A percentile compares a stretch with the other conserved stretches of the same genome.
Evolutionary conservation across 371 early-diverging fungal species (phyloP).

Genomic region (Lichtheimia ornata): DNA sequence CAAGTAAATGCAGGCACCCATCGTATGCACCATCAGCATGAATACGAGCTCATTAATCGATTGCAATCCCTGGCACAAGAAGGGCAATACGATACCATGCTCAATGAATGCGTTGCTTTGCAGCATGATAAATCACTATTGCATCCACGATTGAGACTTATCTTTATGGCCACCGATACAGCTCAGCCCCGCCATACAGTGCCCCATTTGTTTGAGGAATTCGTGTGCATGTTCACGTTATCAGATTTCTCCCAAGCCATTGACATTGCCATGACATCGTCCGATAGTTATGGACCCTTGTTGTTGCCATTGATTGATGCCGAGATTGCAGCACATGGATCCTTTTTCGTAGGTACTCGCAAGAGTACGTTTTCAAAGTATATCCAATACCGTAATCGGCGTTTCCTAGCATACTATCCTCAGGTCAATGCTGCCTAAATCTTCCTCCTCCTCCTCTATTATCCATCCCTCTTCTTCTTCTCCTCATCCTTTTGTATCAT

Average conservation of each 20-base stretch:
- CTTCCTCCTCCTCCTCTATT: too few relatives aligned
- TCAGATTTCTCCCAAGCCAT: slow-evolving; percentile 49
- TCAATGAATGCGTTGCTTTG: slow-evolving; percentile 6
- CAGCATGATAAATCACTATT: slow-evolving; percentile 9
- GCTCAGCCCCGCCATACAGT: slow-evolving; percentile 46
- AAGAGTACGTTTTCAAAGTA: slow-evolving; percentile 51
- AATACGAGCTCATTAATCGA: neutral
- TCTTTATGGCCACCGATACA: slow-evolving; percentile 62
- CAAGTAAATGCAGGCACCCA: slow-evolving; percentile 2
- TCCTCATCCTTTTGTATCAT: too few relatives aligned
- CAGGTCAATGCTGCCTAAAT: neutral
- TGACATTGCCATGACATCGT: slow-evolving; percentile 15
- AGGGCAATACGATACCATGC: neutral
- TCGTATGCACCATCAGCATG: slow-evolving; percentile 8
- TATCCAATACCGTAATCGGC: slow-evolving; percentile 30
- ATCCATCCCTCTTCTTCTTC: too few relatives aligned
- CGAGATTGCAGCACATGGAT: slow-evolving; percentile 43
- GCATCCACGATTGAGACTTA: slow-evolving; percentile 36
- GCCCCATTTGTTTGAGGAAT: slow-evolving; percentile 38
- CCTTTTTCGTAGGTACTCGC: slow-evolving; percentile 43
- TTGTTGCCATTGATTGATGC: slow-evolving; percentile 48
- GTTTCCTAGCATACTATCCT: slow-evolving; percentile 28
- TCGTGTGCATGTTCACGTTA: slow-evolving; percentile 54
- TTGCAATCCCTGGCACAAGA: neutral
- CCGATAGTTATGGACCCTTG: slow-evolving; percentile 12